A percentile compares a stretch with the other conserved stretches of the same genome.
phyloP scores from a whole-genome alignment of 768 basidiomycete genomes.

The Boletales sp. region DNA sequence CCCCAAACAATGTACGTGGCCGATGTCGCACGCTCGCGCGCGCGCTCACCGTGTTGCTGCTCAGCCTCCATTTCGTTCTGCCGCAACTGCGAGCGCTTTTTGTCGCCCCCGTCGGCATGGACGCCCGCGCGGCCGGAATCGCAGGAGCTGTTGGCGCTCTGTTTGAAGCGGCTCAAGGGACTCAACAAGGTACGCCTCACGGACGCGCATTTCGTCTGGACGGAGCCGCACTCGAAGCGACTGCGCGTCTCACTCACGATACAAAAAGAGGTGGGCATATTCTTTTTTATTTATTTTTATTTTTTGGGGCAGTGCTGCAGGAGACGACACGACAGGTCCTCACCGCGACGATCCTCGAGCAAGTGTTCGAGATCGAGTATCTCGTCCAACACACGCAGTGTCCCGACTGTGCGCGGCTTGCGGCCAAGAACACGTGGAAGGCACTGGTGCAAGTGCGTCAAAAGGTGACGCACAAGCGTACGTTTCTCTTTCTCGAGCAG shows the following conservation, averaged over 20 bases:
- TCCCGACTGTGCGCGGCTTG: conserved; percentile 87
- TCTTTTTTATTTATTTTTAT: neutral
- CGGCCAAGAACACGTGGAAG: conserved; percentile 99
- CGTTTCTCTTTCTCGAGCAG: conserved; percentile 96
- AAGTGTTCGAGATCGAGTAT: conserved; percentile 95
- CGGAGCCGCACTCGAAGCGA: conserved; percentile 95
- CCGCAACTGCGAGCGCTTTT: conserved; percentile 93
- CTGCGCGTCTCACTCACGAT: conserved; percentile 92
- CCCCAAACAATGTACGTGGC: conserved; percentile 74
- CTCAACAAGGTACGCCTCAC: conserved; percentile 91
- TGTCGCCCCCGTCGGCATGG: conserved; percentile 89
- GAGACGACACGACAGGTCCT: conserved; percentile 57
- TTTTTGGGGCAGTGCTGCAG: neutral
- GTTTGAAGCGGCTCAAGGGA: conserved; percentile 92
- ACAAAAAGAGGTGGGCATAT: conserved; percentile 83
- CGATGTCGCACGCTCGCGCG: neutral
- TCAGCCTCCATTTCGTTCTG: conserved; percentile 88
- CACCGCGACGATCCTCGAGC: conserved; percentile 92
- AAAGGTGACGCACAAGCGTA: conserved; percentile 97
- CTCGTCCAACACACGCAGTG: conserved; percentile 95
- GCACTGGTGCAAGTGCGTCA: conserved; percentile 98
- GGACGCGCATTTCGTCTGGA: conserved; percentile 99
- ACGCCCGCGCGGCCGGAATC: conserved; percentile 84
- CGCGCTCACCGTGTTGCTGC: neutral
- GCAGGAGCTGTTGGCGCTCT: conserved; percentile 88